phyloP scores from a whole-genome alignment of 805 yeast species.

The Metschnikowia gelsemii region DNA sequence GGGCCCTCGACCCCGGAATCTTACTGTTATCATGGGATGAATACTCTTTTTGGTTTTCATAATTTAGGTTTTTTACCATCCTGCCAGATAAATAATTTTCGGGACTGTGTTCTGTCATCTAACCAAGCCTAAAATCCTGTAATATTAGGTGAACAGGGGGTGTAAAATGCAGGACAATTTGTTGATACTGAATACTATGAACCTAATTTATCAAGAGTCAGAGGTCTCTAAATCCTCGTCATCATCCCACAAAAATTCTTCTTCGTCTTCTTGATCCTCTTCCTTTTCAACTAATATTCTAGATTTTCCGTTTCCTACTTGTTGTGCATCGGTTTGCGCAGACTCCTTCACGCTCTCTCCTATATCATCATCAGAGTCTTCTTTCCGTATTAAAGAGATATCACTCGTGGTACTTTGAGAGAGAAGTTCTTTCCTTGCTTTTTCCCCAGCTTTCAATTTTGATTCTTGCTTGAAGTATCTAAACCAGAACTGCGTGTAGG shows the following conservation, averaged over 20 bases:
- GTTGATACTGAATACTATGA: neutral
- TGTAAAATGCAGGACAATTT: neutral
- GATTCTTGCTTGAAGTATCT: conserved; percentile 58
- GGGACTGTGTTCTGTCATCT: neutral
- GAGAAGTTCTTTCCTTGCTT: conserved; percentile 62
- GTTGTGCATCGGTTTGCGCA: neutral
- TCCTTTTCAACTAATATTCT: conserved; percentile 44
- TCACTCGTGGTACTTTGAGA: conserved; percentile 19
- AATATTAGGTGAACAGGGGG: conserved; percentile 2
- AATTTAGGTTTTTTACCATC: conserved; percentile 3
- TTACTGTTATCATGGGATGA: neutral
- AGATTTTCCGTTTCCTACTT: conserved; percentile 23
- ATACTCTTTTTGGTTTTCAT: neutral
- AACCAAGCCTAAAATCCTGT: neutral
- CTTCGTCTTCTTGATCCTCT: conserved; percentile 47
- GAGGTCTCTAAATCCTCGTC: conserved; percentile 3
- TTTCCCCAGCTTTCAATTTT: conserved; percentile 59
- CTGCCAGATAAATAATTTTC: neutral
- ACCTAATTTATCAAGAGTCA: neutral
- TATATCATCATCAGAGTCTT: conserved; percentile 22
- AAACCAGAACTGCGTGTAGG: conserved; percentile 70
- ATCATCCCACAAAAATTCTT: conserved; percentile 11
- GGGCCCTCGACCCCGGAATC: neutral
- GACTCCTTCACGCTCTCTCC: neutral
- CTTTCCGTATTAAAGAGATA: conserved; percentile 24